These are phyloP conservation scores for Chalciporus piperatus DNA, from an alignment of 768 basidiomycete genomes.

Conservation along the genomic window DNA sequence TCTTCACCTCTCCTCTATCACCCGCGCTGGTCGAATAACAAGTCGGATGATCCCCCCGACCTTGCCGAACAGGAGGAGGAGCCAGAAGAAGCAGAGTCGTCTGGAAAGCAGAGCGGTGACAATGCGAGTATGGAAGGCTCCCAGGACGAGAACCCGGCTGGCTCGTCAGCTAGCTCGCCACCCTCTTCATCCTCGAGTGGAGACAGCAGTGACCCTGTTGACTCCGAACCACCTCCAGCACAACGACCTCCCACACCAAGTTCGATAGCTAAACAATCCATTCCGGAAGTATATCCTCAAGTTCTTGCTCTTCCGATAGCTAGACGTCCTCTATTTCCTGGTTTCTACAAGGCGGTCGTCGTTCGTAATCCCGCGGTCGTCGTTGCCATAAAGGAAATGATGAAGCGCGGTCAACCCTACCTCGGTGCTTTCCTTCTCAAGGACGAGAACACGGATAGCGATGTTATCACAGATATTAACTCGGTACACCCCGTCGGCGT, in stretches of 20 bases:
- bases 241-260: constrained; percentile 38
- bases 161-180: constrained; percentile 31
- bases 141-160: constrained; percentile 31
- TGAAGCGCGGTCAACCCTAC: constrained; percentile 95
- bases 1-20: constrained; percentile 31
- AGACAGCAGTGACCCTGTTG: constrained; percentile 36
- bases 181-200: constrained; percentile 41
- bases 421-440: constrained; percentile 95
- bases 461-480: constrained; percentile 85
- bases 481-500: constrained; percentile 92
- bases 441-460: constrained; percentile 89
- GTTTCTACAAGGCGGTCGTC: constrained; percentile 98
- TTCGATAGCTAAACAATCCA: constrained; percentile 78
- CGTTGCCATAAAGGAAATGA: constrained; percentile 92
- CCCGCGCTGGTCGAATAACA: constrained; percentile 42
- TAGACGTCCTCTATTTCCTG: constrained; percentile 92
- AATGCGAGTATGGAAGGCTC: constrained; percentile 22
- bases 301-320: constrained; percentile 94
- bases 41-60: constrained; percentile 26
- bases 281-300: constrained; percentile 90
- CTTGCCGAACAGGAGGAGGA: constrained; percentile 23
- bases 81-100: constrained; percentile 25
- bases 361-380: constrained; percentile 89
- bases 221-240: constrained; percentile 40
- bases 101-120: constrained; percentile 12